Evolutionary conservation across 2,329 filamentous ascomycete genomes (phyloP).

Genomic region (Aaosphaeria pasadenensis): DNA sequence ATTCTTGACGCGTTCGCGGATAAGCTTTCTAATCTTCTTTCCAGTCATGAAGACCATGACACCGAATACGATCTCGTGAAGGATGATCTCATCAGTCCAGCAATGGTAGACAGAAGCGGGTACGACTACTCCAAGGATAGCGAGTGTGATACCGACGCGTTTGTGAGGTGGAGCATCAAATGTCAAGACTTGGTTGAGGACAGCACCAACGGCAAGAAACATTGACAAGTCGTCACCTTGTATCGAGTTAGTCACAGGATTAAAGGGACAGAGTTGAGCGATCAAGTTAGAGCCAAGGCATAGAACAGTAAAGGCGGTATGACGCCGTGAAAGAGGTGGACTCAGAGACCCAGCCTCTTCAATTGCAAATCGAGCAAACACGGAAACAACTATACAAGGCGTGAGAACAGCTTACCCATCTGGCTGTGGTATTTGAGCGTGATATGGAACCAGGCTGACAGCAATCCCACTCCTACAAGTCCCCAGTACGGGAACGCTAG

Average conservation of each 20-base stretch:
- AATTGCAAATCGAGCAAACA: no score
- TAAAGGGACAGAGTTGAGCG: background rate
- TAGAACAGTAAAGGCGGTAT: no score
- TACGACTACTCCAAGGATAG: slow-evolving; percentile 27
- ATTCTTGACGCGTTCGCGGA: slow-evolving; percentile 22
- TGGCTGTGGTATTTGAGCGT: slow-evolving; percentile 47
- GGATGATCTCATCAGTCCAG: slow-evolving; percentile 38
- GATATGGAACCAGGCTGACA: slow-evolving; percentile 43
- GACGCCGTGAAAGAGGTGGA: no score
- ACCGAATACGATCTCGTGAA: slow-evolving; percentile 39
- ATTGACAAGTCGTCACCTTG: slow-evolving; percentile 57
- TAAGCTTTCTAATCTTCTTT: slow-evolving; percentile 22
- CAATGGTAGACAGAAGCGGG: slow-evolving; percentile 35
- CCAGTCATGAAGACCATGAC: slow-evolving; percentile 41
- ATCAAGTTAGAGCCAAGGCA: no score
- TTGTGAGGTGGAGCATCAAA: slow-evolving; percentile 29
- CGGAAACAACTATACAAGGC: background rate
- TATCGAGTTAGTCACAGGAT: background rate
- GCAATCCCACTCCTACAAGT: slow-evolving; percentile 42
- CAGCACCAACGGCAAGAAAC: slow-evolving; percentile 52
- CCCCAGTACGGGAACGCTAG: slow-evolving; percentile 42
- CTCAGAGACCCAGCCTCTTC: no score
- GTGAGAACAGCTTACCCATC: slow-evolving; percentile 34
- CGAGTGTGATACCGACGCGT: slow-evolving; percentile 20
- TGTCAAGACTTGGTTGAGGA: slow-evolving; percentile 51